phyloP scores from a whole-genome alignment of 495 filamentous ascomycete genomes.

The Lepidopterella palustris region DNA sequence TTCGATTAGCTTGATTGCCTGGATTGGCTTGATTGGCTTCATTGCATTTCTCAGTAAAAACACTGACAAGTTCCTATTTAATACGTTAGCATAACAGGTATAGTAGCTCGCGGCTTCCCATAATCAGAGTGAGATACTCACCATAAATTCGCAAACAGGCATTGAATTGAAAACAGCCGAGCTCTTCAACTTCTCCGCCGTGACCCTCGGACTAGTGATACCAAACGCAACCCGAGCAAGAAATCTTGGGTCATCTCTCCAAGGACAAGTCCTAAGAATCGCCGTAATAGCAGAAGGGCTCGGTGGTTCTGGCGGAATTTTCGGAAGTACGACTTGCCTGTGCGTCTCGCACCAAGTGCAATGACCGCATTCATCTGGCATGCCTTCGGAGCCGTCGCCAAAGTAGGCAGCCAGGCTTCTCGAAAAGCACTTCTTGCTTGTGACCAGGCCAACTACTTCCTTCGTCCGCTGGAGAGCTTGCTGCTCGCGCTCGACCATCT shows the following conservation, averaged over 20 bases:
- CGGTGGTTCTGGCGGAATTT: slow-evolving; percentile 26
- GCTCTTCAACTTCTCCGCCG: slow-evolving; percentile 40
- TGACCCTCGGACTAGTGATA: slow-evolving; percentile 48
- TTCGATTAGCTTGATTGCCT: too few species aligned
- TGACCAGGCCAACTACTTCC: slow-evolving; percentile 47
- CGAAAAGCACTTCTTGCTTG: slow-evolving; percentile 41
- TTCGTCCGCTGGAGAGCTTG: slow-evolving; percentile 44
- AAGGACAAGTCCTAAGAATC: slow-evolving; percentile 37
- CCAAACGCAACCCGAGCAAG: slow-evolving; percentile 53
- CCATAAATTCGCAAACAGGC: slow-evolving; percentile 22
- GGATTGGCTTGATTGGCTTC: neutral
- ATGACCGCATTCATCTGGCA: slow-evolving; percentile 42
- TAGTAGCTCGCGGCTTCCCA: neutral
- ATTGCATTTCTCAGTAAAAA: neutral
- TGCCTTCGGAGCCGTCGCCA: slow-evolving; percentile 44
- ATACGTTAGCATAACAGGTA: neutral
- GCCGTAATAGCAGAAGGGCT: slow-evolving; percentile 34
- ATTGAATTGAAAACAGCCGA: slow-evolving; percentile 44
- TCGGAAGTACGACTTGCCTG: slow-evolving; percentile 33
- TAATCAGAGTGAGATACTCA: neutral
- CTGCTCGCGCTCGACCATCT: slow-evolving; percentile 45
- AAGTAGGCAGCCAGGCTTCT: slow-evolving; percentile 48
- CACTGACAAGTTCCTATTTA: neutral
- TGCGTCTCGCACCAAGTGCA: slow-evolving; percentile 49
- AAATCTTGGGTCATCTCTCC: slow-evolving; percentile 50